Percentiles rank a stretch among this genome's conserved stretches.
phyloP scores from a whole-genome alignment of 352 stramenopile species.

The Pythium sukuiense region DNA sequence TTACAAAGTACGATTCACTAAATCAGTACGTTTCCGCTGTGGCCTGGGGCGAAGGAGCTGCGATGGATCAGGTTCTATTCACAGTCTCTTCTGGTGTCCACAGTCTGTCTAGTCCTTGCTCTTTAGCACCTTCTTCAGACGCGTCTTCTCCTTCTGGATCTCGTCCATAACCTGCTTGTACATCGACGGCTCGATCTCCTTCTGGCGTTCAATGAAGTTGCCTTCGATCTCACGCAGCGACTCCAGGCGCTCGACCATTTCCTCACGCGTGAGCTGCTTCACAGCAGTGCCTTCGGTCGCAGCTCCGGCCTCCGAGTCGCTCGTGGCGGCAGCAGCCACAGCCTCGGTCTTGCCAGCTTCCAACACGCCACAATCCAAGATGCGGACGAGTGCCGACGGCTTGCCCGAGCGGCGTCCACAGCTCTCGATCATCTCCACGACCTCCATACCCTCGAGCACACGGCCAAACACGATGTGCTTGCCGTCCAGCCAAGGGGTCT shows the following conservation, averaged over 20 bases:
- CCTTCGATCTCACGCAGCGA: constrained; percentile 61
- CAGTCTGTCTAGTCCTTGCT: constrained; percentile 5
- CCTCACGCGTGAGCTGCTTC: constrained; percentile 46
- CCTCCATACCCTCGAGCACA: constrained; percentile 88
- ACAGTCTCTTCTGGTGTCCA: neutral
- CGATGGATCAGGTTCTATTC: neutral
- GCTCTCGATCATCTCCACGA: constrained; percentile 90
- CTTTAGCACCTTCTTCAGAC: constrained; percentile 63
- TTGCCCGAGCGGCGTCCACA: constrained; percentile 84
- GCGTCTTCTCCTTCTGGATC: constrained; percentile 65
- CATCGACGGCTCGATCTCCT: constrained; percentile 58
- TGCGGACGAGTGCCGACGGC: constrained; percentile 83
- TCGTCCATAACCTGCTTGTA: constrained; percentile 66
- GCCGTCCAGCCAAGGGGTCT: constrained; percentile 96
- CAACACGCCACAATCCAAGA: constrained; percentile 88
- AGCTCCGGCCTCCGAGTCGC: neutral
- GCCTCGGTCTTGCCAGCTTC: constrained; percentile 19
- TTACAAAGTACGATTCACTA: constrained; percentile 6
- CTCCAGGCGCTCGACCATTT: constrained; percentile 64
- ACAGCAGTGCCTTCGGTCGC: neutral
- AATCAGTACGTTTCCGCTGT: neutral
- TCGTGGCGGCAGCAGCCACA: neutral
- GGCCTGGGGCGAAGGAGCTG: too few relatives aligned
- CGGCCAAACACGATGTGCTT: constrained; percentile 96
- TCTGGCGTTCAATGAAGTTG: constrained; percentile 58